phyloP scores from a whole-genome alignment of 2,329 filamentous ascomycete genomes.

The Colletotrichum camelliae region DNA sequence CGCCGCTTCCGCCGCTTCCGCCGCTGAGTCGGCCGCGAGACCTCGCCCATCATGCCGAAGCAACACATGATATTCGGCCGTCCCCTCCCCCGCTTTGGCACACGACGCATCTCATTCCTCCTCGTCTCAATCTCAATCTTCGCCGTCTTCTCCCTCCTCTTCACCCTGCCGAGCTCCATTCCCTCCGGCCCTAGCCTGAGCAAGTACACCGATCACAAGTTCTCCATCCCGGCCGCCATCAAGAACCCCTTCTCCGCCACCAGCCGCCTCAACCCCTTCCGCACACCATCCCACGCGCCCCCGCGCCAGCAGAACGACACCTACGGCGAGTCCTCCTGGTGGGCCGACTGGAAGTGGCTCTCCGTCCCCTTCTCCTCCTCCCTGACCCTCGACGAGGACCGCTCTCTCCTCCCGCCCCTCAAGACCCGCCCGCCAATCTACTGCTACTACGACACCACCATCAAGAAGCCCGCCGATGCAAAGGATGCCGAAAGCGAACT shows the following conservation, averaged over 20 bases:
- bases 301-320: slow-evolving; percentile 80
- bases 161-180: slow-evolving; percentile 54
- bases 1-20: background rate
- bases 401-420: slow-evolving; percentile 82
- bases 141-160: slow-evolving; percentile 58
- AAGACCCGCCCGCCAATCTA: slow-evolving; percentile 76
- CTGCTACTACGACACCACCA: slow-evolving; percentile 83
- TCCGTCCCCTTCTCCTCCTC: slow-evolving; percentile 83
- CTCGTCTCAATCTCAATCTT: slow-evolving; percentile 57
- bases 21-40: background rate
- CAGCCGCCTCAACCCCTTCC: slow-evolving; percentile 69
- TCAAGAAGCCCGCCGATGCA: slow-evolving; percentile 65
- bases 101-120: slow-evolving; percentile 58
- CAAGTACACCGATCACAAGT: slow-evolving; percentile 53
- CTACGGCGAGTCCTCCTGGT: slow-evolving; percentile 81
- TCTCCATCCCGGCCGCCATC: slow-evolving; percentile 54
- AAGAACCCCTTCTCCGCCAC: slow-evolving; percentile 49
- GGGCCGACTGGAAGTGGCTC: slow-evolving; percentile 88
- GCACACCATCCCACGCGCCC: slow-evolving; percentile 72
- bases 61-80: slow-evolving; percentile 47
- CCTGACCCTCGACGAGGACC: slow-evolving; percentile 80
- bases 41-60: slow-evolving; percentile 32
- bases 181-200: slow-evolving; percentile 55
- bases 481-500: slow-evolving; percentile 79
- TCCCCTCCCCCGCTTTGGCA: slow-evolving; percentile 53